These are phyloP conservation scores for Daldinia loculata DNA, from an alignment of 495 filamentous ascomycete species.

Conservation along the genomic window DNA sequence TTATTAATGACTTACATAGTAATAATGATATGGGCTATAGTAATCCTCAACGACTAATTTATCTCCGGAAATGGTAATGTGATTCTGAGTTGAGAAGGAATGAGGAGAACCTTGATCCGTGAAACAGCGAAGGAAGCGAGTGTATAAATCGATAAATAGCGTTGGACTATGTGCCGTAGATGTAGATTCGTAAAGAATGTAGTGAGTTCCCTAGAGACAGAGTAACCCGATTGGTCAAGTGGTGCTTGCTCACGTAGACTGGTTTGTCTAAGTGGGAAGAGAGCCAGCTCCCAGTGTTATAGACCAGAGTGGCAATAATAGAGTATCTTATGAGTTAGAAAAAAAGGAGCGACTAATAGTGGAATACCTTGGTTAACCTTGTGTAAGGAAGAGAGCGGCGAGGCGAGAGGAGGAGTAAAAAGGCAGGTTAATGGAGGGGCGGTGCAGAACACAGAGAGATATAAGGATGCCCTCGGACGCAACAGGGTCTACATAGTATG, in stretches of 20 bases:
- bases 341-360: constrained; percentile 57
- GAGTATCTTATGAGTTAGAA: constrained; percentile 38
- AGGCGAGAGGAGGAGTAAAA: constrained; percentile 48
- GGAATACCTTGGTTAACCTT: constrained; percentile 49
- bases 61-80: constrained; percentile 31
- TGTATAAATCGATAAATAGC: constrained; percentile 39
- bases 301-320: constrained; percentile 59
- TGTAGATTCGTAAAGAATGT: constrained; percentile 52
- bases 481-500: constrained; percentile 41
- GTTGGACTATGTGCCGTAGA: constrained; percentile 18
- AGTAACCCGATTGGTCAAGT: constrained; percentile 50
- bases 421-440: constrained; percentile 49
- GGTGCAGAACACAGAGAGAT: constrained; percentile 57
- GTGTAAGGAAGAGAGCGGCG: constrained; percentile 46
- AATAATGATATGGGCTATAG: constrained; percentile 47
- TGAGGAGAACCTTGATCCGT: constrained; percentile 30
- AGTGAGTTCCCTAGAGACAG: constrained; percentile 49
- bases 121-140: constrained; percentile 37
- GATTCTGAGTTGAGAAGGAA: constrained; percentile 19
- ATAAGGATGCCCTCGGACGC: constrained; percentile 55
- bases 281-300: constrained; percentile 63
- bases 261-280: constrained; percentile 52
- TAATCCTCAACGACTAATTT: constrained; percentile 15
- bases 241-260: constrained; percentile 49
- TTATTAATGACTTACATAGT: constrained; percentile 51